Conservation (phyloP, 129 eudicot genomes). For the Centella asiatica region DNA sequence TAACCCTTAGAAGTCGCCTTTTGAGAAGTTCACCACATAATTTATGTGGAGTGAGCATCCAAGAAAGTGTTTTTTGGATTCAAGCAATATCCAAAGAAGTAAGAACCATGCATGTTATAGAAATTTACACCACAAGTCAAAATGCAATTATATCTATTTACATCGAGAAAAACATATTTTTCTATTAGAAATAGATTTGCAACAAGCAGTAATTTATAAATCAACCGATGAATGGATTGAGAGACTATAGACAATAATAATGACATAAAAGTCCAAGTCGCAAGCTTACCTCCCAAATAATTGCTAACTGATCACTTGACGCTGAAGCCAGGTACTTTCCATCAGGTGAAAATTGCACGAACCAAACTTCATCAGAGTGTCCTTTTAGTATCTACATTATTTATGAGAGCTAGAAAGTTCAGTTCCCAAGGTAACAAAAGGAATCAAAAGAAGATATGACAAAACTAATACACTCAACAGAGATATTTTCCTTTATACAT, state of each 20-base stretch:
- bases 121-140: no score
- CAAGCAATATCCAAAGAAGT: no score
- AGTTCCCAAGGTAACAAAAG: background rate
- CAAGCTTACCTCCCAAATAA: constrained; percentile 78
- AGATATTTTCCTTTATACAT: no score
- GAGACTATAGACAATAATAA: background rate
- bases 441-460: background rate
- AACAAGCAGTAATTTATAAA: background rate
- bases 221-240: background rate
- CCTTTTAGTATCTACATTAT: constrained; percentile 49
- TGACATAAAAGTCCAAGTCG: constrained; percentile 1
- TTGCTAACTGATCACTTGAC: constrained; percentile 66
- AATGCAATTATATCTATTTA: no score
- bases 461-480: no score
- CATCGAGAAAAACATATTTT: no score
- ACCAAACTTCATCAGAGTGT: constrained; percentile 88
- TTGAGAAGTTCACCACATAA: no score
- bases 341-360: constrained; percentile 66
- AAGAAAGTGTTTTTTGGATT: no score
- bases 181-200: no score
- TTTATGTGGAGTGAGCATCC: no score
- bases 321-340: constrained; percentile 87
- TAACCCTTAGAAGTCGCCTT: no score
- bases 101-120: no score
- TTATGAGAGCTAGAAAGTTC: background rate